Evolutionary conservation across 2,329 filamentous ascomycete species (phyloP), one percentile per base, ranked within the genome.

Genomic region (Fusarium nisikadoi): DNA sequence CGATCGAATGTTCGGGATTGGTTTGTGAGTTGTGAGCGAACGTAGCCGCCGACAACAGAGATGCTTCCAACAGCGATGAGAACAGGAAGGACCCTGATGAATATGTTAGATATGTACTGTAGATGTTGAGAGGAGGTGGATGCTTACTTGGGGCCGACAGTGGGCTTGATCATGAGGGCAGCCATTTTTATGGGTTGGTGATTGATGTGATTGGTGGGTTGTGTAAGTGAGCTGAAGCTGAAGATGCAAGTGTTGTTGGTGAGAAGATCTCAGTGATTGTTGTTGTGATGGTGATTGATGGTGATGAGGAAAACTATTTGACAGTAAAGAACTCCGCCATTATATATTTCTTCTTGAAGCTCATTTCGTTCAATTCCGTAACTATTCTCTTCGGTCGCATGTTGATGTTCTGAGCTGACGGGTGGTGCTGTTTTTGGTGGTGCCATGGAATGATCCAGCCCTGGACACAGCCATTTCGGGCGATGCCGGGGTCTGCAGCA

Each of bases 1-100:
- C 75, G 70, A 35, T 77, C 75, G 43, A 77, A 77, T 8, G 62
- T 74, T 46, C 68, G 59, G 7, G 75, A 77, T 31, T 70, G 62
- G 25, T 42, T 63, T 23, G 41, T 57, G 62, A 77, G 73, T 49
- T 77, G 73, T 13, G 63, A 62, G 16, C 52, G 63, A 53, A 77
- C 52, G 46, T 65, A 76, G 53, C 65, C 67, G 25, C 52, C 65
- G 6, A 76, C 65, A 29, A 66, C 41, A 13, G 73, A 64, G 50
- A 71, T 69, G 55, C 75, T 75, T 68, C 71, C 75, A 23, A 77
- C 69, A 23, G 75, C 58, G 47, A 76, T 59, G 31, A 76, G 55
- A 38, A 73, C 65, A 35, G 75, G 75, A 29, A 76, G 60, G 54
- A 68, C 66, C 67, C 74, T 76, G 45, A 12, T 76, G 45, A 12